Conservation (phyloP, 2,329 filamentous ascomycete genomes). For the Celoporthe dispersa region DNA sequence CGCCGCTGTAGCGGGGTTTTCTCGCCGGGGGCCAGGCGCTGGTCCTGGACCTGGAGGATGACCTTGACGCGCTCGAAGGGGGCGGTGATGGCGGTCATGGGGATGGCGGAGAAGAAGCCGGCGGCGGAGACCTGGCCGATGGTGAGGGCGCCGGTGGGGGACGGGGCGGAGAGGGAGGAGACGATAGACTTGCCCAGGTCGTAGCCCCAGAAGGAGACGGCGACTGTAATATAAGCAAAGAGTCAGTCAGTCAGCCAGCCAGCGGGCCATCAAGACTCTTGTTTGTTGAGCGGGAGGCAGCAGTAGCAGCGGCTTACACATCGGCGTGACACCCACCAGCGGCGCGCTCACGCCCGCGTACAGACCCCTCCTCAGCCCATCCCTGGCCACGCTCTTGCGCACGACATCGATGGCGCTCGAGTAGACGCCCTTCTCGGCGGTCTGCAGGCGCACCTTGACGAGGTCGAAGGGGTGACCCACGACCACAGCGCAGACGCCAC, state of each 20-base stretch:
- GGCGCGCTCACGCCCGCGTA: constrained; percentile 98
- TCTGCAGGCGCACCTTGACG: constrained; percentile 97
- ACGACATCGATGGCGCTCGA: constrained; percentile 90
- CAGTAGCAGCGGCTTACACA: constrained; percentile 72
- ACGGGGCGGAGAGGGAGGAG: constrained; percentile 65
- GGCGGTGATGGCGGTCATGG: constrained; percentile 97
- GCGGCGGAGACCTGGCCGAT: constrained; percentile 89
- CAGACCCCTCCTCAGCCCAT: constrained; percentile 78
- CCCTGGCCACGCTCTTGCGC: constrained; percentile 81
- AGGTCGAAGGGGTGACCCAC: constrained; percentile 97
- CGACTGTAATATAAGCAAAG: constrained; percentile 52
- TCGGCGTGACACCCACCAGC: constrained; percentile 92
- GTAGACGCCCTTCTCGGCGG: constrained; percentile 92
- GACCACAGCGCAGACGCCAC: constrained; percentile 89
- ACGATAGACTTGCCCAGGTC: constrained; percentile 94
- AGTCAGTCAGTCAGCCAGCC: not conserved
- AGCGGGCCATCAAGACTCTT: not conserved
- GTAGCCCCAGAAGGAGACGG: constrained; percentile 82
- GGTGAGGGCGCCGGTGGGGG: constrained; percentile 71
- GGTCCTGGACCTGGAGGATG: constrained; percentile 95
- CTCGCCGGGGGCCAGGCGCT: constrained; percentile 81
- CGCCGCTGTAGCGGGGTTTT: constrained; percentile 92
- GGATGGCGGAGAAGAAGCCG: constrained; percentile 96
- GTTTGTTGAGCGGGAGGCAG: not conserved
- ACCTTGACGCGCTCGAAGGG: constrained; percentile 99